Evolutionary conservation across 768 basidiomycete species (phyloP).

Genomic region (Mrakia gelida): DNA sequence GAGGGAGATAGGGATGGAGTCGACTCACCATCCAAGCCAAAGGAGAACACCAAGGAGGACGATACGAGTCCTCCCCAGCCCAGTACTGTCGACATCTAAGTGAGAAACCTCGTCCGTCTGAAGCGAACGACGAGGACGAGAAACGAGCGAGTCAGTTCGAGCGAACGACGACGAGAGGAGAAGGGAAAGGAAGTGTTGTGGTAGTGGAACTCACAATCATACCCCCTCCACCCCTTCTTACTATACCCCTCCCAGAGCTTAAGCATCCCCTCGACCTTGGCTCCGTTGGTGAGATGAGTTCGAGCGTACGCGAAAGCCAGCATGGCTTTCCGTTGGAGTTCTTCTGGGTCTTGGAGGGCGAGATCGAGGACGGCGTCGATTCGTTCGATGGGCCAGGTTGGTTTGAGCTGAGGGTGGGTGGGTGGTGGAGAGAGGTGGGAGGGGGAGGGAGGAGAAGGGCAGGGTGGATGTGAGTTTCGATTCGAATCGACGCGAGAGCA

Average conservation of each 20-base stretch:
- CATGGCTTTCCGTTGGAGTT: conserved; percentile 30
- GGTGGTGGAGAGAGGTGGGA: neutral
- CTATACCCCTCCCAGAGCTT: conserved; percentile 24
- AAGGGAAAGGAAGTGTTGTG: neutral
- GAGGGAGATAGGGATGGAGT: neutral
- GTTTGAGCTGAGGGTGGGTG: neutral
- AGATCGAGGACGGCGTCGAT: conserved; percentile 29
- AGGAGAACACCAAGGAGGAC: conserved; percentile 19
- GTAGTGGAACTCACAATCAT: conserved; percentile 18
- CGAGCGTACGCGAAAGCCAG: conserved; percentile 31
- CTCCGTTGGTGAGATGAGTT: conserved; percentile 24
- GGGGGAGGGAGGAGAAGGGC: neutral
- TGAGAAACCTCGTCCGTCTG: conserved; percentile 10
- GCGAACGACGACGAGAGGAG: neutral
- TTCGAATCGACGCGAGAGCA: neutral
- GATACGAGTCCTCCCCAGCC: conserved; percentile 7
- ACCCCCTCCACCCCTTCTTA: conserved; percentile 21
- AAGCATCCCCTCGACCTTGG: conserved; percentile 29
- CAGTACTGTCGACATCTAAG: conserved; percentile 10
- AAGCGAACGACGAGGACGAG: neutral
- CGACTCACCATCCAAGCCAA: conserved; percentile 5
- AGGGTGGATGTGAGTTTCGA: neutral
- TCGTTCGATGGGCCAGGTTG: conserved; percentile 6
- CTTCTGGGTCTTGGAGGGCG: conserved; percentile 24
- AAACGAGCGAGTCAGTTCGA: neutral